Evolutionary conservation across 768 basidiomycete species (phyloP), one percentile per base, ranked within the genome.

Genomic region (Nidula microcarpa): DNA sequence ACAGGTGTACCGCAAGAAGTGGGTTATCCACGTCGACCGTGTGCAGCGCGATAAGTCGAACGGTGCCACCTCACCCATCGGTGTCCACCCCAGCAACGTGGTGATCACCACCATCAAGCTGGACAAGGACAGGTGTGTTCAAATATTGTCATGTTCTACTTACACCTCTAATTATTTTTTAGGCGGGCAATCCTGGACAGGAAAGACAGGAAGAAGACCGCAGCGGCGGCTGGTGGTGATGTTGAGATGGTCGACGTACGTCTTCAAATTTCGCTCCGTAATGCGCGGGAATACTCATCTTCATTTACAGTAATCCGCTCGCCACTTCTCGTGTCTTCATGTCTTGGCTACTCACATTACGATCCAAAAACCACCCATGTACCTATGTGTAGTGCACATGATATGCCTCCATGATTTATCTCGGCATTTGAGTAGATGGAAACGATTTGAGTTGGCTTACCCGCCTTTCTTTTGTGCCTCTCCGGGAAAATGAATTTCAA

Each of bases 1-100:
- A 55, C 89, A 94, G 75, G 95, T 98, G 59, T 96, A 95, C 83
- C 90, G 95, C 72, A 96, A 96, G 87, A 95, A 96, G 74, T 98
- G 92, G 91, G 92, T 98, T 52, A 89, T 99, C 72, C 89, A 98
- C 75, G 91, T 99, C 68, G 96, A 99, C 75, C 92, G 96, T 68
- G 94, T 99, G 52, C 87, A 90, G 72, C 86, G 94, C 61, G 96
- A 99, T 80, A 98, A 98, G 76, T 92, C 93, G 60, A 97, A 96
- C 68, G 96, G 97, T 59, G 88, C 94, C 55, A 85, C 94, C 52
- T 85, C 89, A 54, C 91, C 91, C 65, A 94, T 99, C 63, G 94
- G 94, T 61, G 85, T 99, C 63, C 89, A 96, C 80, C 94, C 96
- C 54, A 92, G 89, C 78, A 98, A 97, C 69, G 94, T 98, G 50